These are phyloP conservation scores for Metschnikowia similis DNA, from an alignment of 805 yeast genomes.

Conservation along the genomic window DNA sequence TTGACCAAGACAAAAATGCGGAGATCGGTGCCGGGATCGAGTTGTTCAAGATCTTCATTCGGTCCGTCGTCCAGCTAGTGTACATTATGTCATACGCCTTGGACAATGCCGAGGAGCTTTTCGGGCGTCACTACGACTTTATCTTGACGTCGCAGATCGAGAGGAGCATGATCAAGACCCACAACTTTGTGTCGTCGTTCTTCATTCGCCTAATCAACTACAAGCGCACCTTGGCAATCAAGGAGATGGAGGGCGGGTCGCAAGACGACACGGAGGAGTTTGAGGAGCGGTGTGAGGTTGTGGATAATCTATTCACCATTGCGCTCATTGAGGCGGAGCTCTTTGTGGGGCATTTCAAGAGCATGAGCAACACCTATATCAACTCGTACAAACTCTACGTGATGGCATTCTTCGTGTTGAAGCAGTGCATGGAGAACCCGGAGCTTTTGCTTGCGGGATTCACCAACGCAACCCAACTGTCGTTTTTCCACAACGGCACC, in stretches of 20 bases:
- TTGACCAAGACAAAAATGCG: slow-evolving; percentile 23
- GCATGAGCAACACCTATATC: slow-evolving; percentile 33
- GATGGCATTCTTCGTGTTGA: slow-evolving; percentile 37
- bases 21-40: slow-evolving; percentile 38
- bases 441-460: slow-evolving; percentile 32
- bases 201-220: slow-evolving; percentile 38
- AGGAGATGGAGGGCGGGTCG: slow-evolving; percentile 6
- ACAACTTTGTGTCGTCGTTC: slow-evolving; percentile 34
- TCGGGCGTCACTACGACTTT: slow-evolving; percentile 38
- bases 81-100: slow-evolving; percentile 41
- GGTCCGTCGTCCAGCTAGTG: slow-evolving; percentile 38
- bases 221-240: slow-evolving; percentile 28
- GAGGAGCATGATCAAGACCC: slow-evolving; percentile 38
- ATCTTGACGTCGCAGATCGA: slow-evolving; percentile 35
- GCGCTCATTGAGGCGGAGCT: slow-evolving; percentile 37
- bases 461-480: slow-evolving; percentile 18
- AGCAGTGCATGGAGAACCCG: slow-evolving; percentile 40
- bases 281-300: slow-evolving; percentile 24
- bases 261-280: slow-evolving; percentile 3
- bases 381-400: slow-evolving; percentile 40
- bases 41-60: slow-evolving; percentile 37
- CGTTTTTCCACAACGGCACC: slow-evolving; percentile 33
- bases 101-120: slow-evolving; percentile 39
- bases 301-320: slow-evolving; percentile 29
- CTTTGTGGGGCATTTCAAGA: slow-evolving; percentile 40